A percentile compares a stretch with the other conserved stretches of the same genome.
Conservation (phyloP, 2,329 filamentous ascomycete species). For the Tympanopsis confertula region DNA sequence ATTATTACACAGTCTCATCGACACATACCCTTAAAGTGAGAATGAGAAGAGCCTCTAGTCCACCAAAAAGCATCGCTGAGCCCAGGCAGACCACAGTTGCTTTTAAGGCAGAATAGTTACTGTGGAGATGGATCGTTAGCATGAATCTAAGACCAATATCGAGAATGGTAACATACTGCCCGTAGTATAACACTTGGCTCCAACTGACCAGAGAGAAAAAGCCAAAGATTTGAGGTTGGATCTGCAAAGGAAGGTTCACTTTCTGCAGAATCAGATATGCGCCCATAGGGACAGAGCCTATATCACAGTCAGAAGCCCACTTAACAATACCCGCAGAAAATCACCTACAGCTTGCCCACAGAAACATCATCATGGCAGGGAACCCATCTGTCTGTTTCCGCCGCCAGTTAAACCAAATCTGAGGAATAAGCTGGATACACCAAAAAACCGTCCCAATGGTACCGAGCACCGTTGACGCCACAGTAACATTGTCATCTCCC, state of each 20-base stretch:
- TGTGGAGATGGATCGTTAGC: not conserved
- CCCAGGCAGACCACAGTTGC: not conserved
- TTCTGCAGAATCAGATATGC: not conserved
- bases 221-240: not conserved
- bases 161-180: not conserved
- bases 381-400: slow-evolving; percentile 8
- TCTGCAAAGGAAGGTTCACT: not conserved
- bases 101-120: not conserved
- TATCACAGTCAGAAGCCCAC: not conserved
- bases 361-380: slow-evolving; percentile 9
- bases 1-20: too few species aligned
- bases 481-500: slow-evolving; percentile 6
- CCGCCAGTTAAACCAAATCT: slow-evolving; percentile 8
- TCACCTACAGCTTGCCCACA: slow-evolving; percentile 8
- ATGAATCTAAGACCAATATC: slow-evolving; percentile 4
- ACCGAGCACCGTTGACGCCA: slow-evolving; percentile 9
- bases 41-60: not conserved
- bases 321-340: not conserved
- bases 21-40: not conserved
- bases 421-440: slow-evolving; percentile 10
- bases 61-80: not conserved
- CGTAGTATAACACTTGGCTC: not conserved
- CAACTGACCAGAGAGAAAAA: not conserved
- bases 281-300: not conserved
- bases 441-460: slow-evolving; percentile 9